Base-by-base conservation (phyloP, 345 rosid species). In the Cardamine resedifolia region DNA sequence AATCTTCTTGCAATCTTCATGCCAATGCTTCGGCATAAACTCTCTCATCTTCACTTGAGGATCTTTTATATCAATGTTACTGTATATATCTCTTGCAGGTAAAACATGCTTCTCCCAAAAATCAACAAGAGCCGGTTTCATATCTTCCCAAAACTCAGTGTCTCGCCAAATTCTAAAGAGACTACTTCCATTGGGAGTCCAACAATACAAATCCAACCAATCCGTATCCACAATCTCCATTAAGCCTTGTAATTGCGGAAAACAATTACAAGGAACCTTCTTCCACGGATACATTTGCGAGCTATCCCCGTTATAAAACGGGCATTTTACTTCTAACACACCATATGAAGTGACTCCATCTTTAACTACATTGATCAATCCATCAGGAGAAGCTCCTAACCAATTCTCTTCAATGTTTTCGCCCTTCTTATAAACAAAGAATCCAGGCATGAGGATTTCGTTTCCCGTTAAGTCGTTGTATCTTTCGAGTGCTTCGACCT, bases 331-430 rank as follows among this genome's bases (percentile, higher is more conserved):
- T 82, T 90, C 96, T 19, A 88, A 74, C 14, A 92, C 84, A 16
- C 96, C 96, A 18, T 70, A 41, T 1, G 80, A 75, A 72, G 82
- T 75, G 14, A 79, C 80, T n/a, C 80, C 89, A 61, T 80, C 83
- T 71, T 73, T 69, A 50, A 48, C 23, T 6, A 39, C 57, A 15
- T 76, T 77, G 56, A 90, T 64, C 26, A 87, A 15, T 44, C 96
- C 98, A 85, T 92, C 96, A 4, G 98, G 92, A 44, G 98, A 92
- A 72, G 98, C 98, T 68, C 86, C 98, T 44, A 92, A 70, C 96
- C 95, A 92, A 45, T 77, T 73, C 31, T 82, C 82, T 41, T 79
- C 84, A 70, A 75, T 21, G 51, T 68, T 34, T 38, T 67, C 64
- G 0, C 36, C 44, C 0, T 68, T 64, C 23, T 48, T 48, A 7